Percentiles rank a stretch among this genome's conserved stretches.
These are phyloP conservation scores for Tilletia indica DNA, from an alignment of 1,284 basidiomycete species.

Conservation along the genomic window DNA sequence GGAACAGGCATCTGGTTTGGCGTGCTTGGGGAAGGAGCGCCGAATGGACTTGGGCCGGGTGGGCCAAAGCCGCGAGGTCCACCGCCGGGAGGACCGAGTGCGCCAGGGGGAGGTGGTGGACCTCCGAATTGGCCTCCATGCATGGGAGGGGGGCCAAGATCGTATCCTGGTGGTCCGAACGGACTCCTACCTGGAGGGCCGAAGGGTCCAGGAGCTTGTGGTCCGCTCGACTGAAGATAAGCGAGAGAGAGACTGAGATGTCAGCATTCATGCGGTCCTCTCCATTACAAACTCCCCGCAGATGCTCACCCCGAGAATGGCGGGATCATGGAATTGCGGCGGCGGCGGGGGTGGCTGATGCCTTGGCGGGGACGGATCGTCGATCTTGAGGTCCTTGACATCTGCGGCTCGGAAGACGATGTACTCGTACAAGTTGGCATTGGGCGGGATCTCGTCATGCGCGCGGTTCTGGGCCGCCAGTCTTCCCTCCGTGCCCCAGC, in stretches of 20 bases:
- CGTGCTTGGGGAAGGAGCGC: not conserved
- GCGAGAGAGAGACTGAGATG: not conserved
- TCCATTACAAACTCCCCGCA: too few relatives aligned
- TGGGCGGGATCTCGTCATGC: constrained; percentile 56
- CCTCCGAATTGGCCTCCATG: constrained; percentile 24
- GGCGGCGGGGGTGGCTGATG: constrained; percentile 24
- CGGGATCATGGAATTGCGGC: constrained; percentile 41
- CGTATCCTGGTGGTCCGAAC: constrained; percentile 18
- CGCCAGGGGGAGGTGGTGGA: constrained; percentile 28
- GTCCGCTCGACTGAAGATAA: constrained; percentile 17
- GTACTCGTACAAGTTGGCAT: constrained; percentile 60
- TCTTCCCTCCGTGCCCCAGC: constrained; percentile 81
- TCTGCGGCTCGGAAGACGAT: constrained; percentile 59
- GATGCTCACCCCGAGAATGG: constrained; percentile 47
- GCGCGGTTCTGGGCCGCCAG: constrained; percentile 61
- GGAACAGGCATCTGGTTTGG: not conserved
- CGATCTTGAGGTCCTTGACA: constrained; percentile 57
- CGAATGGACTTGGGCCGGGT: constrained; percentile 23
- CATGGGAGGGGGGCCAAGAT: not conserved
- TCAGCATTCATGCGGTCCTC: not conserved
- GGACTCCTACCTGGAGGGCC: constrained; percentile 15
- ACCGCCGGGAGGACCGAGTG: not conserved
- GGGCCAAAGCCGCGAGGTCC: constrained; percentile 23
- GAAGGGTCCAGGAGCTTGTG: constrained; percentile 18
- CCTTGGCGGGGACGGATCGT: constrained; percentile 43